Percentiles rank a stretch among this genome's conserved stretches.
Evolutionary conservation across 495 filamentous ascomycete genomes (phyloP).

Genomic region (Chaetomium cochliodes): DNA sequence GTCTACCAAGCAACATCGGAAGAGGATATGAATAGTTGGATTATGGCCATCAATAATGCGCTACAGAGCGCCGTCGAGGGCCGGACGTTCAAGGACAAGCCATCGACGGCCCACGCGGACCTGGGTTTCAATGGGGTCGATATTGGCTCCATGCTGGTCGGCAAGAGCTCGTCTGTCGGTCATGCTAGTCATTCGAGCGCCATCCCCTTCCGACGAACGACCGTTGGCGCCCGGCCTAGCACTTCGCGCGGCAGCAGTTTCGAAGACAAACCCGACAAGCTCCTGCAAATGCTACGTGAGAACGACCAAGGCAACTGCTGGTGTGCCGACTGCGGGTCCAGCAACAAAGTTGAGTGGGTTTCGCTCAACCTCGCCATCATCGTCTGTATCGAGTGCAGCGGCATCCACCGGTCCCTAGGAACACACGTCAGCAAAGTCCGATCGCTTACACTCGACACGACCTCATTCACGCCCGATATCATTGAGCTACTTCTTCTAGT

Average conservation of each 20-base stretch:
- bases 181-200: slow-evolving; percentile 53
- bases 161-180: slow-evolving; percentile 81
- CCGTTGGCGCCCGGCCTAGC: slow-evolving; percentile 79
- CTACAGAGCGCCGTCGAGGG: slow-evolving; percentile 93
- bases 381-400: slow-evolving; percentile 96
- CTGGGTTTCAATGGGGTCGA: slow-evolving; percentile 64
- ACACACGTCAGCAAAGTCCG: slow-evolving; percentile 98
- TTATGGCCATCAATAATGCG: slow-evolving; percentile 93
- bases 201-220: slow-evolving; percentile 71
- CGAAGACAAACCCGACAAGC: slow-evolving; percentile 71
- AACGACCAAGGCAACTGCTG: slow-evolving; percentile 89
- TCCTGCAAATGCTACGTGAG: slow-evolving; percentile 84
- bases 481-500: slow-evolving; percentile 90
- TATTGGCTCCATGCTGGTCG: slow-evolving; percentile 87
- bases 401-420: slow-evolving; percentile 93
- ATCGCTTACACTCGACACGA: slow-evolving; percentile 91
- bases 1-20: slow-evolving; percentile 98
- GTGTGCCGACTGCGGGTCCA: slow-evolving; percentile 94
- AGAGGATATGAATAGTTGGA: slow-evolving; percentile 98
- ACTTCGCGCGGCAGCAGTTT: slow-evolving; percentile 69
- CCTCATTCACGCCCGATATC: slow-evolving; percentile 92
- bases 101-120: slow-evolving; percentile 48
- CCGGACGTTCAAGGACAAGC: slow-evolving; percentile 55
- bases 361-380: slow-evolving; percentile 97
- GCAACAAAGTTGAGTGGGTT: slow-evolving; percentile 94